phyloP scores from a whole-genome alignment of 371 early-diverging fungal genomes.

The Phascolomyces articulosus region DNA sequence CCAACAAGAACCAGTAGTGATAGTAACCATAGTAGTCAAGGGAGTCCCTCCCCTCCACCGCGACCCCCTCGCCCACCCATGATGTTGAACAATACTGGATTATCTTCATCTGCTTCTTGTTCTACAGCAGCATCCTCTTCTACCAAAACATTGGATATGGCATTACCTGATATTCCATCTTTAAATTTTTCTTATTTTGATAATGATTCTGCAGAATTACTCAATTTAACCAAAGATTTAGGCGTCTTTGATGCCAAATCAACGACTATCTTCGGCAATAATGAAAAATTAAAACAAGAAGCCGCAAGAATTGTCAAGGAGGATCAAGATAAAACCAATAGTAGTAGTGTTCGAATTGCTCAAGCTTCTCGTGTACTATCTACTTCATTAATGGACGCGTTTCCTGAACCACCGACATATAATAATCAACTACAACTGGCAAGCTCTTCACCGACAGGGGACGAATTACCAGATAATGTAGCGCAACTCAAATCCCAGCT shows the following conservation, averaged over 20 bases:
- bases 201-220: constrained; percentile 45
- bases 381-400: constrained; percentile 5
- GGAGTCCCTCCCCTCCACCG: too few relatives aligned
- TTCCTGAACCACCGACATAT: not conserved
- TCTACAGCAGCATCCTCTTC: constrained; percentile 1
- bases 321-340: not conserved
- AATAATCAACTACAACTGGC: not conserved
- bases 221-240: constrained; percentile 44
- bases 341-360: not conserved
- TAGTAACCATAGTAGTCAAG: too few relatives aligned
- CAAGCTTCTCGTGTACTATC: constrained; percentile 11
- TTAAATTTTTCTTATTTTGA: constrained; percentile 50
- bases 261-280: constrained; percentile 24
- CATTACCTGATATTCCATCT: constrained; percentile 25
- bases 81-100: too few relatives aligned
- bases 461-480: constrained; percentile 7
- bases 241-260: constrained; percentile 16
- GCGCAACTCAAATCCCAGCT: constrained; percentile 11
- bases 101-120: too few relatives aligned
- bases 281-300: constrained; percentile 8
- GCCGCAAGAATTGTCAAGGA: not conserved
- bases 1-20: too few relatives aligned
- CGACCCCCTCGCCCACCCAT: too few relatives aligned
- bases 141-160: constrained; percentile 22
- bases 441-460: too few relatives aligned